Evolutionary conservation across 2,329 filamentous ascomycete species (phyloP).

Genomic region (Amauroascus niger): DNA sequence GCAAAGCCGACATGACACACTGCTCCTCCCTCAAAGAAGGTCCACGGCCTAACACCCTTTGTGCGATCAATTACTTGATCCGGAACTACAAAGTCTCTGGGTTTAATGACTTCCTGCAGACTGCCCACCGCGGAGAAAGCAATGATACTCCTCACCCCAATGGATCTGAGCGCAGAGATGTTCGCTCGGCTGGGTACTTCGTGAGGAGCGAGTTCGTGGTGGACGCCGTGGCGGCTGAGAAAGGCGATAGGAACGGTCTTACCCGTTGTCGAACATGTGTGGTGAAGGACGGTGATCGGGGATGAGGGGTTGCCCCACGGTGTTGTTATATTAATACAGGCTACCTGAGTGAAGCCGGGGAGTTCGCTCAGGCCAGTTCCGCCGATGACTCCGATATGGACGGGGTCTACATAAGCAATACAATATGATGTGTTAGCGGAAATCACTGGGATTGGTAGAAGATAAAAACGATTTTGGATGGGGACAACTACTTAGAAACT

Average conservation of each 20-base stretch:
- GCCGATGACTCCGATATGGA: conserved; percentile 82
- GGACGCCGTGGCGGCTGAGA: conserved; percentile 77
- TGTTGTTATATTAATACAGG: conserved; percentile 63
- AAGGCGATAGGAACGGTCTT: conserved; percentile 65
- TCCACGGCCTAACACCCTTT: conserved; percentile 87
- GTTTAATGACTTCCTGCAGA: conserved; percentile 83
- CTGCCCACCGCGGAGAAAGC: conserved; percentile 93
- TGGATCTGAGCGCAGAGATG: conserved; percentile 85
- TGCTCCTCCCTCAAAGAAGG: conserved; percentile 74
- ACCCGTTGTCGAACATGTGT: conserved; percentile 60
- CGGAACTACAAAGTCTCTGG: conserved; percentile 91
- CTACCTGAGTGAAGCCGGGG: conserved; percentile 75
- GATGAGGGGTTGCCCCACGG: conserved; percentile 79
- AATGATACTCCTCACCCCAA: conserved; percentile 84
- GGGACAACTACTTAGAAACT: too few species aligned
- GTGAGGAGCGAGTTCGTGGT: conserved; percentile 86
- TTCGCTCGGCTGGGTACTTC: conserved; percentile 94
- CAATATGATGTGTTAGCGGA: not conserved
- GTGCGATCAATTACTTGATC: conserved; percentile 97
- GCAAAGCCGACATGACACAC: conserved; percentile 93
- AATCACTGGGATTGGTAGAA: too few species aligned
- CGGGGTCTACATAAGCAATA: conserved; percentile 37
- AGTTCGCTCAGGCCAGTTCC: conserved; percentile 87
- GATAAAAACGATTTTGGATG: too few species aligned
- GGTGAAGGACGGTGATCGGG: conserved; percentile 77